Evolutionary conservation across 306 rosid genomes (phyloP).

Genomic region (Malus asiatica): DNA sequence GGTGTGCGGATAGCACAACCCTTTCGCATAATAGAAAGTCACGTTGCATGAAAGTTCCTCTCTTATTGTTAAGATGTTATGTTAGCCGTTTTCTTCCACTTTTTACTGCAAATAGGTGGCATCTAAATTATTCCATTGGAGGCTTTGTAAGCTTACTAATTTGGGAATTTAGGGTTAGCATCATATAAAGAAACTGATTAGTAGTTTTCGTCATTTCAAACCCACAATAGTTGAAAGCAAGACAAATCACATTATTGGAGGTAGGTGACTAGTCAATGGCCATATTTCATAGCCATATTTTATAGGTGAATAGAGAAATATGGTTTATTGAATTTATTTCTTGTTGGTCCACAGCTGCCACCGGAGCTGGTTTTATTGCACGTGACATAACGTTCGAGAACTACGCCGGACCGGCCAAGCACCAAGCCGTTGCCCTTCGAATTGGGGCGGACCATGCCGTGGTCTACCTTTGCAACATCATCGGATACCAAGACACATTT

Average conservation of each 20-base stretch:
- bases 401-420: slow-evolving; percentile 68
- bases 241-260: slow-evolving; percentile 14
- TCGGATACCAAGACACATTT: slow-evolving; percentile 75
- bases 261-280: slow-evolving; percentile 9
- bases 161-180: neutral
- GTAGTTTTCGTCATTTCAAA: neutral
- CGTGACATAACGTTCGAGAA: slow-evolving; percentile 76
- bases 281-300: neutral
- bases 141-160: neutral
- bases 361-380: slow-evolving; percentile 73
- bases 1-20: no score
- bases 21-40: no score
- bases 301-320: neutral
- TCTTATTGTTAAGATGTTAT: no score
- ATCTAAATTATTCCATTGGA: neutral
- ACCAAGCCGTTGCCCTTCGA: slow-evolving; percentile 93
- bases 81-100: neutral
- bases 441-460: slow-evolving; percentile 80
- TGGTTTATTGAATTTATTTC: neutral
- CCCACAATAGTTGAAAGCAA: neutral
- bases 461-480: slow-evolving; percentile 56
- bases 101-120: neutral
- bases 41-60: neutral
- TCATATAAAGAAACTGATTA: neutral
- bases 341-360: slow-evolving; percentile 50